These are phyloP conservation scores for Cercospora citrullina DNA, from an alignment of 2,329 filamentous ascomycete genomes.

Conservation along the genomic window DNA sequence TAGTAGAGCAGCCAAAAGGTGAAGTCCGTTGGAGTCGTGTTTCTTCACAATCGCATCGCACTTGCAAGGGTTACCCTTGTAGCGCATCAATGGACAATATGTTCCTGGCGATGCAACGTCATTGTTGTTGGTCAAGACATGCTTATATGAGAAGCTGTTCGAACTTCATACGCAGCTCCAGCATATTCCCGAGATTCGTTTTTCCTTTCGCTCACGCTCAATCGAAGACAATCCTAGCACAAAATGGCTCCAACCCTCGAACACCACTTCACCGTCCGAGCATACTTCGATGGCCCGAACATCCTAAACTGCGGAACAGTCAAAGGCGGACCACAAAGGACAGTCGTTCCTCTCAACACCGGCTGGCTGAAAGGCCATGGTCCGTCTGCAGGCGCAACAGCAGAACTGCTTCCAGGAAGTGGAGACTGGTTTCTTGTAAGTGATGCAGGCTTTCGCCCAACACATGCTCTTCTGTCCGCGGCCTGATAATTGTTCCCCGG, in stretches of 20 bases:
- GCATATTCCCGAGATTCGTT: neutral
- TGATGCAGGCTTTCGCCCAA: neutral
- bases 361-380: slow-evolving; percentile 1
- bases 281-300: slow-evolving; percentile 14
- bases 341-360: slow-evolving; percentile 5
- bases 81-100: neutral
- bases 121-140: neutral
- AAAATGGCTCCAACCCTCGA: slow-evolving; percentile 8
- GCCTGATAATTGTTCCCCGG: neutral
- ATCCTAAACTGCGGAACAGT: slow-evolving; percentile 7
- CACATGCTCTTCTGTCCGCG: too few species aligned
- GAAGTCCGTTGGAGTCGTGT: neutral
- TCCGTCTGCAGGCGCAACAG: neutral
- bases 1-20: neutral
- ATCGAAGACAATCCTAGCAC: neutral
- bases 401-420: slow-evolving; percentile 12
- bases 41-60: neutral
- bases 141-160: neutral
- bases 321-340: slow-evolving; percentile 9
- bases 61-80: neutral
- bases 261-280: slow-evolving; percentile 13
- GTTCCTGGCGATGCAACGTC: neutral
- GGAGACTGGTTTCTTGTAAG: slow-evolving; percentile 12
- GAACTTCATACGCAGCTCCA: neutral
- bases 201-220: neutral